phyloP scores from a whole-genome alignment of 352 stramenopile species.

The Blastocystis sp. region DNA sequence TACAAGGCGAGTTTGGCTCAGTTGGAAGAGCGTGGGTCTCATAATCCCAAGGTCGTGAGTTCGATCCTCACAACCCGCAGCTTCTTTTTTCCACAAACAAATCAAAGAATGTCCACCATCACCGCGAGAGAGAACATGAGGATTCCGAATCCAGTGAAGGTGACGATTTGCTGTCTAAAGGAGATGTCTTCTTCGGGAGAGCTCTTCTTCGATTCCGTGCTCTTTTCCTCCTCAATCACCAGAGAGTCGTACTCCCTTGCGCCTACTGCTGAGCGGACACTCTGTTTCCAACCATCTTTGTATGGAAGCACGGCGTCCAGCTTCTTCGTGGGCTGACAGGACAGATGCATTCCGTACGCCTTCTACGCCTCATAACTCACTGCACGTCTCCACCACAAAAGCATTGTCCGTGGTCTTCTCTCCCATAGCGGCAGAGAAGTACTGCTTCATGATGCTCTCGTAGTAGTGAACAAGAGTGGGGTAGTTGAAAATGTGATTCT shows the following conservation, averaged over 20 bases:
- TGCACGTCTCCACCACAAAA: not conserved
- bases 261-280: not conserved
- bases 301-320: constrained; percentile 5
- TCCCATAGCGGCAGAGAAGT: constrained; percentile 42
- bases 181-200: constrained; percentile 3
- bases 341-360: constrained; percentile 24
- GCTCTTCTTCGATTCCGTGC: not conserved
- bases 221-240: not conserved
- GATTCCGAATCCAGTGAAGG: constrained; percentile 3
- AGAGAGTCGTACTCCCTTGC: not conserved
- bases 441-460: constrained; percentile 51
- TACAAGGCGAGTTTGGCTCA: too few relatives aligned
- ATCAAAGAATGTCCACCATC: not conserved
- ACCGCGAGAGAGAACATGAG: not conserved
- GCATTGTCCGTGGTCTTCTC: constrained; percentile 28
- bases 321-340: constrained; percentile 7
- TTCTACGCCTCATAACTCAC: not conserved
- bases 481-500: constrained; percentile 12
- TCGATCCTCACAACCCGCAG: not conserved
- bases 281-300: not conserved
- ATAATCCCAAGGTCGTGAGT: not conserved
- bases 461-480: constrained; percentile 42
- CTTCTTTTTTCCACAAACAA: constrained; percentile 37
- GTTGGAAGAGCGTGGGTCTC: not conserved
- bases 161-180: not conserved